These are phyloP conservation scores for Cercospora beticola DNA, from an alignment of 2,329 filamentous ascomycete species.

Conservation along the genomic window DNA sequence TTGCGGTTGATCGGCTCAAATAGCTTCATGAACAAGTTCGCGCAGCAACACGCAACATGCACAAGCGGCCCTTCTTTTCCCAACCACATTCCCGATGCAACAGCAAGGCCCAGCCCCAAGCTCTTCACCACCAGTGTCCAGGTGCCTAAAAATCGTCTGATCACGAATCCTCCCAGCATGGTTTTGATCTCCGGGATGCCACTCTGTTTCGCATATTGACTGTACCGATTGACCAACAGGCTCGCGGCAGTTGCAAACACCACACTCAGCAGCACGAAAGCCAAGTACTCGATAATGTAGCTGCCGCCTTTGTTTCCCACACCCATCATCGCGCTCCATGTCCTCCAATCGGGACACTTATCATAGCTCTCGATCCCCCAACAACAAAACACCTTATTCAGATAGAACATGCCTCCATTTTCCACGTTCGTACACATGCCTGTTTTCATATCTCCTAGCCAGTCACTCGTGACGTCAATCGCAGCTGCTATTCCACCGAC, in stretches of 20 bases:
- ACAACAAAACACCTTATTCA: constrained; percentile 91
- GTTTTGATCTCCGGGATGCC: constrained; percentile 99
- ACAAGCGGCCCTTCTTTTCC: constrained; percentile 95
- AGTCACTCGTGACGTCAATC: constrained; percentile 88
- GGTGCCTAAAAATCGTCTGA: constrained; percentile 76
- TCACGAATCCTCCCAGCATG: constrained; percentile 88
- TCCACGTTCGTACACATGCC: constrained; percentile 77
- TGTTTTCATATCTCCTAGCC: constrained; percentile 88
- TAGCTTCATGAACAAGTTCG: constrained; percentile 88
- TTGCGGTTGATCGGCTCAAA: constrained; percentile 80
- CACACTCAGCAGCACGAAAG: constrained; percentile 86
- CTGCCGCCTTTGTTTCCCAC: constrained; percentile 64
- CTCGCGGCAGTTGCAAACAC: constrained; percentile 76
- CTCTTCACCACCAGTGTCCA: constrained; percentile 93
- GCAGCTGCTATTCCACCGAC: constrained; percentile 81
- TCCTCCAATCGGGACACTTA: constrained; percentile 82
- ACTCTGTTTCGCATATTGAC: constrained; percentile 85
- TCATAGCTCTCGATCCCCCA: constrained; percentile 79
- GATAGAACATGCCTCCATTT: constrained; percentile 80
- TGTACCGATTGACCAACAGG: constrained; percentile 78
- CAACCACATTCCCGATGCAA: constrained; percentile 92
- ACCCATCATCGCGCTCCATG: constrained; percentile 76
- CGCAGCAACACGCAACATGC: constrained; percentile 94
- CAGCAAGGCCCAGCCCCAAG: constrained; percentile 82
- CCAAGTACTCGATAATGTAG: constrained; percentile 83